Evolutionary conservation across 1,284 basidiomycete genomes (phyloP).

Genomic region (Phylloboletellus chloephorus): DNA sequence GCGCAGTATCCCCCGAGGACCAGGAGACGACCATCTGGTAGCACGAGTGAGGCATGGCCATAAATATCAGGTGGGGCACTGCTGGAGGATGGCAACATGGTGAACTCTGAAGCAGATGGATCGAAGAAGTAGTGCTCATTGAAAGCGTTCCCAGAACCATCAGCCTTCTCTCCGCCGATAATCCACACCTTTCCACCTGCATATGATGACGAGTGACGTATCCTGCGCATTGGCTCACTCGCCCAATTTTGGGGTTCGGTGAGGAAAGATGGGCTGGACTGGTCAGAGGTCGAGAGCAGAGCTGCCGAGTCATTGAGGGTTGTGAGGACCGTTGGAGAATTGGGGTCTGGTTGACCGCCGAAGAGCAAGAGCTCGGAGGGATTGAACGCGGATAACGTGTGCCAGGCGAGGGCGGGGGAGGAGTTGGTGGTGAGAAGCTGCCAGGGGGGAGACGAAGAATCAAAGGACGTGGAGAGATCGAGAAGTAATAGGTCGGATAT

Average conservation of each 20-base stretch:
- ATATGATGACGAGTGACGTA: constrained; percentile 62
- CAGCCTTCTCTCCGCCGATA: constrained; percentile 71
- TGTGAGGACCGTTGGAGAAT: constrained; percentile 47
- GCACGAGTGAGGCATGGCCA: constrained; percentile 65
- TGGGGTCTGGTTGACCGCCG: constrained; percentile 67
- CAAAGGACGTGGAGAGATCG: constrained; percentile 57
- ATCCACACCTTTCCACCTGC: constrained; percentile 44
- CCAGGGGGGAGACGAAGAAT: constrained; percentile 62
- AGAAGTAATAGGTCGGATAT: constrained; percentile 66
- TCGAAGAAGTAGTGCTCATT: constrained; percentile 64
- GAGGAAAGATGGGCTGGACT: constrained; percentile 40
- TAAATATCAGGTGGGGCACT: constrained; percentile 62
- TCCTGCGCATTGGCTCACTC: constrained; percentile 63
- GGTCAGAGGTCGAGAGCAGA: constrained; percentile 44
- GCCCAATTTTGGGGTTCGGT: constrained; percentile 53
- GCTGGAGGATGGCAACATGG: constrained; percentile 43
- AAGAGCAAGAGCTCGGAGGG: constrained; percentile 55
- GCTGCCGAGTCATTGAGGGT: constrained; percentile 59
- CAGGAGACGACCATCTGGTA: constrained; percentile 64
- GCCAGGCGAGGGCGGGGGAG: constrained; percentile 68
- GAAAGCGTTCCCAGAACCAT: constrained; percentile 64
- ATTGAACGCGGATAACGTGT: constrained; percentile 66
- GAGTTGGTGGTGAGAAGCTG: constrained; percentile 47
- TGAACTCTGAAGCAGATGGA: constrained; percentile 48
- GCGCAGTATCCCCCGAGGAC: constrained; percentile 70